Conservation (phyloP, 2,329 filamentous ascomycete species). For the Exserohilum turcica region DNA sequence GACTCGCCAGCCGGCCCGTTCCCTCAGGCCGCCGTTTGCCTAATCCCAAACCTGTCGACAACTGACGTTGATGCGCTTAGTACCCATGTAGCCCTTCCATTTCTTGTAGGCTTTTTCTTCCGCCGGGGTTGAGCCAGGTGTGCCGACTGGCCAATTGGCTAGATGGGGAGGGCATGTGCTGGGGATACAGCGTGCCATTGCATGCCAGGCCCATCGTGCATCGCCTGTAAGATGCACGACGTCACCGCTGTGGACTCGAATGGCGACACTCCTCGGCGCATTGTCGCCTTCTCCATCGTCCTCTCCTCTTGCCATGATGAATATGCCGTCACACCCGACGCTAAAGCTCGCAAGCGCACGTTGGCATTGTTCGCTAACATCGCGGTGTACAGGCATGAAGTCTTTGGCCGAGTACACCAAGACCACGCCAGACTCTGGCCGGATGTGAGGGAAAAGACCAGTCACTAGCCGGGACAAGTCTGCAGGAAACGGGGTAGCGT, state of each 20-base stretch:
- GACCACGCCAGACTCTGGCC: constrained; percentile 86
- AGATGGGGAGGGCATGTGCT: constrained; percentile 79
- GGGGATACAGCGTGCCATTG: constrained; percentile 83
- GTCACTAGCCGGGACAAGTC: constrained; percentile 74
- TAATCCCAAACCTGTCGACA: constrained; percentile 50
- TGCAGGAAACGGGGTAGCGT: constrained; percentile 72
- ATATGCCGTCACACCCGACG: constrained; percentile 87
- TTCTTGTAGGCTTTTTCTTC: constrained; percentile 45
- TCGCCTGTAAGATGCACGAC: constrained; percentile 84
- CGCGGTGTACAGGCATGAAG: constrained; percentile 89
- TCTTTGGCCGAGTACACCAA: constrained; percentile 92
- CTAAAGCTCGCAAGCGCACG: constrained; percentile 84
- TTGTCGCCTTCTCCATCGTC: constrained; percentile 39
- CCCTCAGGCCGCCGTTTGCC: constrained; percentile 9
- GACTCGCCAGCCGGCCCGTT: constrained; percentile 8
- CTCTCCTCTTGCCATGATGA: constrained; percentile 68
- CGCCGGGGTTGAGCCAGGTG: constrained; percentile 35
- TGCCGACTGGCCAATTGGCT: constrained; percentile 69
- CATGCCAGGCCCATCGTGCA: constrained; percentile 91
- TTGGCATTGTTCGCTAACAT: constrained; percentile 87
- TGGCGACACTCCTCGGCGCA: constrained; percentile 40
- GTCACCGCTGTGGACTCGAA: constrained; percentile 76
- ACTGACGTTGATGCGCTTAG: constrained; percentile 49
- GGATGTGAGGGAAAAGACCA: constrained; percentile 76
- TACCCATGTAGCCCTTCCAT: constrained; percentile 49